phyloP scores from a whole-genome alignment of 164 flowering plant genomes.

The Paratinospora sagittata region DNA sequence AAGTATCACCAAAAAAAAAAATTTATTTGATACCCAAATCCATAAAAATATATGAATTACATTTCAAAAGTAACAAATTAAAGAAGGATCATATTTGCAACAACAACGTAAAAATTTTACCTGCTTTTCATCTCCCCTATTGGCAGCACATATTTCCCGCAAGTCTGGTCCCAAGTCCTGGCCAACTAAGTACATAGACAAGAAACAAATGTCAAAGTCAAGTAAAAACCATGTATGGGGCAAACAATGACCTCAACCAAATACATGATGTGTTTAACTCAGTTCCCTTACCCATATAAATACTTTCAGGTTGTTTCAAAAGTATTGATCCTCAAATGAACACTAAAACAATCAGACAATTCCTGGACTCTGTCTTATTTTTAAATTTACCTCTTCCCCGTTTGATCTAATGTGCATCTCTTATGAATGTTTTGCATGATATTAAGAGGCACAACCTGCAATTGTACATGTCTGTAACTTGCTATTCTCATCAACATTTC shows the following conservation, averaged over 20 bases:
- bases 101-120: conserved; percentile 23
- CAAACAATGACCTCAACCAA: background rate
- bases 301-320: background rate
- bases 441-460: too few species aligned
- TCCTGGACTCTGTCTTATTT: background rate
- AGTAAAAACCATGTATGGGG: background rate
- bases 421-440: too few species aligned
- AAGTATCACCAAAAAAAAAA: too few species aligned
- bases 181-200: conserved; percentile 32
- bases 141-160: conserved; percentile 83
- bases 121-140: conserved; percentile 87
- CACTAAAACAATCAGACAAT: background rate
- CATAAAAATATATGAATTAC: background rate
- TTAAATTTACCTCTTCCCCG: background rate
- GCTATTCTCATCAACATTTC: too few species aligned
- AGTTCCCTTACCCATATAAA: background rate
- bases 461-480: too few species aligned
- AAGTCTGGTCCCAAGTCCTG: conserved; percentile 66
- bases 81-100: background rate
- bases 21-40: background rate
- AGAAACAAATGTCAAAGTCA: background rate
- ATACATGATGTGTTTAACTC: background rate
- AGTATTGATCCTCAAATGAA: background rate
- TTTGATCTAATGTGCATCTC: too few species aligned
- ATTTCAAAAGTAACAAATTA: background rate